These are phyloP conservation scores for Mycena belliarum DNA, from an alignment of 768 basidiomycete species.

Conservation along the genomic window DNA sequence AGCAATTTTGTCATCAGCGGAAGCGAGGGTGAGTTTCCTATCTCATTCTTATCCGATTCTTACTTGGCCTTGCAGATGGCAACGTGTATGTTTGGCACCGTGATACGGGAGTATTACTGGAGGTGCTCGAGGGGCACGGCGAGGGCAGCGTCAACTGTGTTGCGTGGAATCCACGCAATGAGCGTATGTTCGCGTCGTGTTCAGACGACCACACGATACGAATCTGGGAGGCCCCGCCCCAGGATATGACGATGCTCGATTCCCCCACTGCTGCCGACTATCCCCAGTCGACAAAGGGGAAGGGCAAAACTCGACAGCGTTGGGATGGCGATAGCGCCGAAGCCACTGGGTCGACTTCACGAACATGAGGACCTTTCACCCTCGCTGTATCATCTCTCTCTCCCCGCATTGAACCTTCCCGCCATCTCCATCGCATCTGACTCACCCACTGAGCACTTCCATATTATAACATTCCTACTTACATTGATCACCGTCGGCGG, in stretches of 20 bases:
- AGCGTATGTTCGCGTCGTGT: constrained; percentile 94
- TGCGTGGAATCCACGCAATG: constrained; percentile 90
- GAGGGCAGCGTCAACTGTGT: constrained; percentile 92
- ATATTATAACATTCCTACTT: constrained; percentile 16
- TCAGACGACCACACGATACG: constrained; percentile 91
- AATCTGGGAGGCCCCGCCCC: constrained; percentile 74
- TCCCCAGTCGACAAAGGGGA: constrained; percentile 20
- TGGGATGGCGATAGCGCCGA: constrained; percentile 23
- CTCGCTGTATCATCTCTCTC: neutral
- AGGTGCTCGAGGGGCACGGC: constrained; percentile 87
- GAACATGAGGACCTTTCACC: neutral
- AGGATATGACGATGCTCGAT: constrained; percentile 17
- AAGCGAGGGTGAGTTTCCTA: constrained; percentile 76
- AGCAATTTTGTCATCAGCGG: constrained; percentile 91
- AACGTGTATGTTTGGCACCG: constrained; percentile 96
- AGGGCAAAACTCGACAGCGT: constrained; percentile 22
- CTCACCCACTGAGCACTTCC: constrained; percentile 3
- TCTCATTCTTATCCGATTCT: constrained; percentile 1
- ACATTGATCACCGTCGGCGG: too few species aligned
- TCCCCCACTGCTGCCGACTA: constrained; percentile 14
- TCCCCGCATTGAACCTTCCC: constrained; percentile 12
- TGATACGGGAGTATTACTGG: constrained; percentile 79
- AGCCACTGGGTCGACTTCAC: constrained; percentile 11
- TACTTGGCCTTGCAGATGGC: constrained; percentile 58
- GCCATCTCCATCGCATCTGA: neutral